Evolutionary conservation across 345 rosid genomes (phyloP).

Genomic region (Camelina sativa): DNA sequence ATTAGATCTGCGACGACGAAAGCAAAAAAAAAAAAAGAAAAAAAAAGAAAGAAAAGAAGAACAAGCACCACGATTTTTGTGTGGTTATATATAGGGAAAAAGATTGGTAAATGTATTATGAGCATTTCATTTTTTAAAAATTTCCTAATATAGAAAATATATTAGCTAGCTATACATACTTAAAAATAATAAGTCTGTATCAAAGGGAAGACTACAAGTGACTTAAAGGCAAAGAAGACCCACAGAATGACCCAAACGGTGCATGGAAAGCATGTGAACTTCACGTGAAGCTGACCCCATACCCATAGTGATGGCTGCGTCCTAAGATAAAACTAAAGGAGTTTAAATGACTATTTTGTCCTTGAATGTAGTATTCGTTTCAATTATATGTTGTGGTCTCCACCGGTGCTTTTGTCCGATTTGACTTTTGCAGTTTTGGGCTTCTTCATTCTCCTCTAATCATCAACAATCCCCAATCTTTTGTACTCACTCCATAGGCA

Average conservation of each 20-base stretch:
- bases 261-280: constrained; percentile 53
- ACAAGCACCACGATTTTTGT: neutral
- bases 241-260: constrained; percentile 16
- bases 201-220: constrained; percentile 23
- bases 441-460: constrained; percentile 30
- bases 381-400: constrained; percentile 19
- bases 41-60: neutral
- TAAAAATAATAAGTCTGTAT: neutral
- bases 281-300: constrained; percentile 53
- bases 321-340: neutral
- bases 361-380: neutral
- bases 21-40: neutral
- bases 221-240: neutral
- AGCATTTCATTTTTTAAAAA: neutral
- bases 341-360: constrained; percentile 17
- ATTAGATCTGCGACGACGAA: no score
- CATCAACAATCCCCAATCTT: constrained; percentile 26
- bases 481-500: constrained; percentile 26
- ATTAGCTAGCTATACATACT: no score
- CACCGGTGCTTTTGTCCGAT: constrained; percentile 27
- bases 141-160: neutral
- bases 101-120: neutral
- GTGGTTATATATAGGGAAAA: neutral
- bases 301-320: neutral
- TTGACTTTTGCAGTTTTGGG: constrained; percentile 26